Evolutionary conservation across 2,329 filamentous ascomycete genomes (phyloP), one percentile per base, ranked within the genome.

Genomic region (Colletotrichum tanaceti): DNA sequence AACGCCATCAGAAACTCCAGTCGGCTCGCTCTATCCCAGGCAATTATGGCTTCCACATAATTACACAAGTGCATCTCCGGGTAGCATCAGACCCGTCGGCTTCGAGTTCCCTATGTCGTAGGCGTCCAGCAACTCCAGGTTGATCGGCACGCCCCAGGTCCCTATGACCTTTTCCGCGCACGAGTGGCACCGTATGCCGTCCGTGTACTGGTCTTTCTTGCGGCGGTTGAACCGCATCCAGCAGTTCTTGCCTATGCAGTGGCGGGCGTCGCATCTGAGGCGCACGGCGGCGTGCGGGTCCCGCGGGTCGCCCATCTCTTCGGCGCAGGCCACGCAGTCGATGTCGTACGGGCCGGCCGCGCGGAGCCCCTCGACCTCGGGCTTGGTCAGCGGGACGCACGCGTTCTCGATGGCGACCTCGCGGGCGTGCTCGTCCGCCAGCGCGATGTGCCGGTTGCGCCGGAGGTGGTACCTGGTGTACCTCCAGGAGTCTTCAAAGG

Each of bases 241-340:
- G 57, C 66, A 69, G 2, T 57, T 69, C 41, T 24, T 66, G 7
- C 66, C 66, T 7, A 61, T 18, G 2, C 22, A 7, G 28, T 69
- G 66, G 18, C 38, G 10, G 9, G 39, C 14, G 13, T 35, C 20
- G 44, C 66, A 66, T 20, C 39, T 60, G 18, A 69, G 4, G 11
- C 49, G 54, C 38, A 66, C 32, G 16, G 49, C 55, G 11, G 43
- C 63, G 50, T 66, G 66, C 16, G 47, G 18, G 11, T 54, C 46
- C 7, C 7, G 20, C 28, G 53, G 61, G 11, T 22, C 10, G 6
- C 14, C 32, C 39, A 65, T 13, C 3, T 50, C 53, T 54, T 68
- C 46, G 20, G 6, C 28, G 9, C 66, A 69, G 22, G 49, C 6
- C 16, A 43, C 14, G 41, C 63, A 69, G 4, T 44, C 52, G 20